Base-by-base conservation (phyloP, 2,329 filamentous ascomycete species). In the Metarhizium rileyi region DNA sequence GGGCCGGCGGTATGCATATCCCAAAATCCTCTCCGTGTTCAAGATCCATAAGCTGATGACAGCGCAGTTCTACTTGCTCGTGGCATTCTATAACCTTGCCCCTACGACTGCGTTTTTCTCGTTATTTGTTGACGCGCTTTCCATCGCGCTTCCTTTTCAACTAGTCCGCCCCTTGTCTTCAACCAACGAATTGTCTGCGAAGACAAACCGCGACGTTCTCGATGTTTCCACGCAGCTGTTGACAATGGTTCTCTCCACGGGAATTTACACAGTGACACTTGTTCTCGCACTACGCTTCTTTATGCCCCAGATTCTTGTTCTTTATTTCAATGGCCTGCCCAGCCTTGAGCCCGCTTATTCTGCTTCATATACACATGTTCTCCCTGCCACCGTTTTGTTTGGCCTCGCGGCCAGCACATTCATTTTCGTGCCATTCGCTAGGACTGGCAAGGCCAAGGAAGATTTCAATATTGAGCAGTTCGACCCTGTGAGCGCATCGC, bases 371-470 rank as follows among this genome's bases (percentile, higher is more conserved):
- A 65, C 77, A 38, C 73, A 77, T 8, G 73, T 87, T 44, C 66
- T 89, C 3, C 81, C 84, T 1, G 75, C 76, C 41, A 73, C 74
- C 6, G 54, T 77, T 3, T 59, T 73, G 2, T 73, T 87, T 18
- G 90, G 90, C 3, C 72, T 81, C 53, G 86, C 87, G 1, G 82
- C 84, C 4, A 81, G 81, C 53, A 77, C 78, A 43, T 91, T 94
- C 63, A 80, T 96, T 56, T 94, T 95, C 64, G 78, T 80, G 36
- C 82, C 84, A 2, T 77, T 80, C 22, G 77, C 80, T 18, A 75
- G 72, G 14, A 74, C 77, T 0, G 76, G 74, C 25, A 70, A 68
- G 25, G 73, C 70, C 16, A 61, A 63, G 41, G 69, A 72, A 54
- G 74, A 81, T 53, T 73, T 73, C 48, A 68, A 73, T 56, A 66